These are phyloP conservation scores for Lophium mytilinum DNA, from an alignment of 495 filamentous ascomycete species.

Conservation along the genomic window DNA sequence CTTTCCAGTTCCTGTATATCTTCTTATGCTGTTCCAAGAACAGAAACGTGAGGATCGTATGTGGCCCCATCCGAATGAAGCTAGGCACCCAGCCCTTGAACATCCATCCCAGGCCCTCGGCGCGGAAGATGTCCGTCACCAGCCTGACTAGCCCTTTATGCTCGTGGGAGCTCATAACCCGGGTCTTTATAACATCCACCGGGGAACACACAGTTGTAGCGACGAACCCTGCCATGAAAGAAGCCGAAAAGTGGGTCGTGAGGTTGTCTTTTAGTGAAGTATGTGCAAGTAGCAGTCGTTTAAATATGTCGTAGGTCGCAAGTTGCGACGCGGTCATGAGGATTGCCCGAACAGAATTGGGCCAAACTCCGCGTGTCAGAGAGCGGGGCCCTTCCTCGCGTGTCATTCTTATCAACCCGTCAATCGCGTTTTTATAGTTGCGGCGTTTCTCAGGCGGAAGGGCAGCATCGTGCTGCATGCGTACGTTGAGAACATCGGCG, in stretches of 20 bases:
- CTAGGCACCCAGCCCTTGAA: slow-evolving; percentile 98
- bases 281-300: slow-evolving; percentile 59
- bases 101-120: slow-evolving; percentile 81
- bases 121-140: slow-evolving; percentile 54
- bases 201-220: slow-evolving; percentile 93
- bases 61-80: slow-evolving; percentile 83
- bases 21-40: slow-evolving; percentile 91
- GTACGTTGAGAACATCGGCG: slow-evolving; percentile 92
- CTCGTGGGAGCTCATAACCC: slow-evolving; percentile 71
- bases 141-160: slow-evolving; percentile 35
- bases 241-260: slow-evolving; percentile 78
- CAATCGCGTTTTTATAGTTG: slow-evolving; percentile 82
- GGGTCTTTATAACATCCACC: slow-evolving; percentile 95
- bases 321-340: slow-evolving; percentile 92
- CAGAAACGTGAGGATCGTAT: slow-evolving; percentile 91
- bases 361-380: slow-evolving; percentile 84
- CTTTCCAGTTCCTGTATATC: slow-evolving; percentile 38
- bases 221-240: slow-evolving; percentile 80
- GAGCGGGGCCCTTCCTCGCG: slow-evolving; percentile 63
- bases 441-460: slow-evolving; percentile 64
- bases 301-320: slow-evolving; percentile 88
- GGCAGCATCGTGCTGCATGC: slow-evolving; percentile 93
- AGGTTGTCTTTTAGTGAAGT: slow-evolving; percentile 68
- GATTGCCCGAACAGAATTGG: slow-evolving; percentile 80
- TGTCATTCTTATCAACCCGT: slow-evolving; percentile 78